Evolutionary conservation across 1,284 basidiomycete genomes (phyloP).

Genomic region (Cryptococcus sp.): DNA sequence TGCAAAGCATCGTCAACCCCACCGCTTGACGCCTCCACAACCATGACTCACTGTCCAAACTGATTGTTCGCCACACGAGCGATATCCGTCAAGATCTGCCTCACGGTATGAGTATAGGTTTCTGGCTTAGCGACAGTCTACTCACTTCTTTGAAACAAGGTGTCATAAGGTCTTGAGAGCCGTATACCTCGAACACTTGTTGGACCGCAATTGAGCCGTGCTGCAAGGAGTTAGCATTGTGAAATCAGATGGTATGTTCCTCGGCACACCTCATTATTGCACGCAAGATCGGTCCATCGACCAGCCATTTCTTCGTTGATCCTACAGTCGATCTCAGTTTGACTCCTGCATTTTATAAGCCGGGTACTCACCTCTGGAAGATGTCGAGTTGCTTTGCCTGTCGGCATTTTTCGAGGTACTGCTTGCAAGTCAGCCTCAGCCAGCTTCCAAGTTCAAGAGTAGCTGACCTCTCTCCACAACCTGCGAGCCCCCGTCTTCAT

Average conservation of each 20-base stretch:
- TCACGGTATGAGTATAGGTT: neutral
- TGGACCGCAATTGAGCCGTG: constrained; percentile 49
- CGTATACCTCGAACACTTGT: constrained; percentile 48
- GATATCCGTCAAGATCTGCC: constrained; percentile 39
- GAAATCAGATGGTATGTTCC: too few relatives aligned
- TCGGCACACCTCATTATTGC: constrained; percentile 38
- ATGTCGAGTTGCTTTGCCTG: constrained; percentile 28
- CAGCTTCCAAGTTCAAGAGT: neutral
- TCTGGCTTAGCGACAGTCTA: neutral
- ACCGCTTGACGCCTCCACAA: neutral
- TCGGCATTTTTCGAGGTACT: constrained; percentile 48
- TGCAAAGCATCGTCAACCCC: constrained; percentile 11
- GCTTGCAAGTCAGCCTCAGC: constrained; percentile 3
- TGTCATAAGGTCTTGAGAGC: constrained; percentile 39
- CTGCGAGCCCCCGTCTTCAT: constrained; percentile 47
- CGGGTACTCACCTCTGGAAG: constrained; percentile 33
- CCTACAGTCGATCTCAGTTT: constrained; percentile 15
- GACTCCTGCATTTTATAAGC: neutral
- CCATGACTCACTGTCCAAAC: constrained; percentile 42
- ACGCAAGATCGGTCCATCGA: constrained; percentile 43
- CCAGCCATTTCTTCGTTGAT: constrained; percentile 41
- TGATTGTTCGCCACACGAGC: constrained; percentile 45
- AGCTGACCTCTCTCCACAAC: constrained; percentile 44
- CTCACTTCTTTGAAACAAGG: constrained; percentile 44
- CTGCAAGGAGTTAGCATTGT: constrained; percentile 19